Evolutionary conservation across 257 asterid genomes (phyloP).

Genomic region (Avicennia marina): DNA sequence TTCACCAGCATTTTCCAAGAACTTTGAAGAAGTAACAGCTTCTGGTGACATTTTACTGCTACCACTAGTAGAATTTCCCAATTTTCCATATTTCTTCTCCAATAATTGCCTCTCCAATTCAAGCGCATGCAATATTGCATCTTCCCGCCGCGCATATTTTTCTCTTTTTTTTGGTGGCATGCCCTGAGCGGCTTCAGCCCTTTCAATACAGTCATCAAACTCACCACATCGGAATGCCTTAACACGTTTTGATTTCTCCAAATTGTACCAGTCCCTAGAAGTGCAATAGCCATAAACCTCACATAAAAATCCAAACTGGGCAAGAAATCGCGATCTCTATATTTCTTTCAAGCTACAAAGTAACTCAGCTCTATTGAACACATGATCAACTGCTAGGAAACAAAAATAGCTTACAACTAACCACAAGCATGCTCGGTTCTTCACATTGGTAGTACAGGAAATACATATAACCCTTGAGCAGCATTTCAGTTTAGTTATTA

Average conservation of each 20-base stretch:
- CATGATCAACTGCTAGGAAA: too few relatives aligned
- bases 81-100: slow-evolving; percentile 65
- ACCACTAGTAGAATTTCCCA: slow-evolving; percentile 42
- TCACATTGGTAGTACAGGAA: too few relatives aligned
- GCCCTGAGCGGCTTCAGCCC: slow-evolving; percentile 92
- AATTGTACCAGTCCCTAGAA: slow-evolving; percentile 96
- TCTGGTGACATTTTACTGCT: slow-evolving; percentile 43
- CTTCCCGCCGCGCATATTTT: slow-evolving; percentile 97
- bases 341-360: too few relatives aligned
- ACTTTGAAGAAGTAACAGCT: slow-evolving; percentile 42
- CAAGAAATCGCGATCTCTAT: too few relatives aligned
- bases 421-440: too few relatives aligned
- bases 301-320: too few relatives aligned
- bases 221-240: slow-evolving; percentile 96
- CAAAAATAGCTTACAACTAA: too few relatives aligned
- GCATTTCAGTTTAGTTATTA: too few relatives aligned
- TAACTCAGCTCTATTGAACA: too few relatives aligned
- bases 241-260: slow-evolving; percentile 97
- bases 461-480: too few relatives aligned
- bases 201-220: slow-evolving; percentile 89
- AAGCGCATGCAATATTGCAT: slow-evolving; percentile 97
- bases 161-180: slow-evolving; percentile 99
- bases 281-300: too few relatives aligned
- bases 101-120: slow-evolving; percentile 75
- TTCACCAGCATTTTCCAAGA: slow-evolving; percentile 39